phyloP scores from a whole-genome alignment of 345 rosid species.

The Psidium guajava region DNA sequence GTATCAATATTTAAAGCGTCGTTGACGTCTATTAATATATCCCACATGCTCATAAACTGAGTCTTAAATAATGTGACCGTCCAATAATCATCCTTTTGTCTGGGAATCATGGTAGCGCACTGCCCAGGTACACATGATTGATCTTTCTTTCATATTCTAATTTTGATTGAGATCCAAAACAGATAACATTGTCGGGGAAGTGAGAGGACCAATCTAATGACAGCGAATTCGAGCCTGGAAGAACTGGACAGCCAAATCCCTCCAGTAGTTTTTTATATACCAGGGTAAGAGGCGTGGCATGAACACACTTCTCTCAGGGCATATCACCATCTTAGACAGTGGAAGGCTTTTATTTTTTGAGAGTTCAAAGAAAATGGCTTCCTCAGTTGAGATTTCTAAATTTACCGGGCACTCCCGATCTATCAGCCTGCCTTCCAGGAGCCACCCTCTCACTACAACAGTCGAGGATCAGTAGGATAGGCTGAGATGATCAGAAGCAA shows the following conservation, averaged over 20 bases:
- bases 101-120: background rate
- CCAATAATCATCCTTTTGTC: background rate
- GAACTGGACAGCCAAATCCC: background rate
- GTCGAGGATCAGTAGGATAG: slow-evolving; percentile 9
- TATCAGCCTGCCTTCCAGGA: slow-evolving; percentile 14
- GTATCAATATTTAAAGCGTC: background rate
- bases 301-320: background rate
- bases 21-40: background rate
- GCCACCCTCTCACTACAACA: slow-evolving; percentile 8
- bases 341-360: background rate
- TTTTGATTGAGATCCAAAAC: background rate
- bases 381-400: background rate
- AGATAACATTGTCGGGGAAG: background rate
- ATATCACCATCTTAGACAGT: background rate
- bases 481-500: slow-evolving; percentile 9
- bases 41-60: background rate
- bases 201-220: background rate
- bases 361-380: background rate
- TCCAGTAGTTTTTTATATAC: background rate
- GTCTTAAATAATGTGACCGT: background rate
- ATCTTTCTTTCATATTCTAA: background rate
- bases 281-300: background rate
- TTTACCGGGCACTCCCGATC: slow-evolving; percentile 9
- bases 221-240: background rate
- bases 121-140: background rate